Percentiles rank a stretch among this genome's conserved stretches.
Conservation (phyloP, 495 filamentous ascomycete genomes). For the Aspergillus egyptiacus region DNA sequence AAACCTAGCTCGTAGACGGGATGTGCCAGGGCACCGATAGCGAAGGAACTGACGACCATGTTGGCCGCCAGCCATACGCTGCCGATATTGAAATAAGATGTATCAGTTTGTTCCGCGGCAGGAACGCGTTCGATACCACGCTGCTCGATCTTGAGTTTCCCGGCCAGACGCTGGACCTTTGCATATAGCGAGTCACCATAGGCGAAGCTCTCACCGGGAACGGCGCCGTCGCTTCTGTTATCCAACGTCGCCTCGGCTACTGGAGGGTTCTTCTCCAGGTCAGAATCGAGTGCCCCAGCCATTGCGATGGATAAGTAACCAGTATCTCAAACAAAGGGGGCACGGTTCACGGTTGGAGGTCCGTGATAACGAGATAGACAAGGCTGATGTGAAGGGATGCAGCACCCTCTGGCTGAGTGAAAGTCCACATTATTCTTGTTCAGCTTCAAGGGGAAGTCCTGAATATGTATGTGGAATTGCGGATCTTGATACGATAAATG, state of each 20-base stretch:
- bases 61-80: conserved; percentile 83
- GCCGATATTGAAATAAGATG: conserved; percentile 59
- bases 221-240: conserved; percentile 48
- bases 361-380: too few species aligned
- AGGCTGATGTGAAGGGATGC: conserved; percentile 1
- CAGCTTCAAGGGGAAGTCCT: conserved; percentile 4
- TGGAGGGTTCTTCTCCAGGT: conserved; percentile 38
- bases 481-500: conserved; percentile 11
- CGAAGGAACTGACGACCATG: conserved; percentile 78
- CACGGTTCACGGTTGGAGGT: not conserved
- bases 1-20: conserved; percentile 66
- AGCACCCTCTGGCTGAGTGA: conserved; percentile 1
- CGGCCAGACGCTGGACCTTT: conserved; percentile 63
- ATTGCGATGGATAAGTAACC: conserved; percentile 19
- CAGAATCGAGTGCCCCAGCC: conserved; percentile 21
- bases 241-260: conserved; percentile 39
- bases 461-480: conserved; percentile 17
- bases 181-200: conserved; percentile 58
- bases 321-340: not conserved
- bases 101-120: conserved; percentile 63
- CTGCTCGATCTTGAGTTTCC: conserved; percentile 65
- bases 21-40: conserved; percentile 67
- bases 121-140: conserved; percentile 80
- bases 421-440: conserved; percentile 18
- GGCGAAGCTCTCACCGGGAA: conserved; percentile 56